A percentile compares a stretch with the other conserved stretches of the same genome.
phyloP scores from a whole-genome alignment of 495 filamentous ascomycete species.

The Penicillium riverlandense region DNA sequence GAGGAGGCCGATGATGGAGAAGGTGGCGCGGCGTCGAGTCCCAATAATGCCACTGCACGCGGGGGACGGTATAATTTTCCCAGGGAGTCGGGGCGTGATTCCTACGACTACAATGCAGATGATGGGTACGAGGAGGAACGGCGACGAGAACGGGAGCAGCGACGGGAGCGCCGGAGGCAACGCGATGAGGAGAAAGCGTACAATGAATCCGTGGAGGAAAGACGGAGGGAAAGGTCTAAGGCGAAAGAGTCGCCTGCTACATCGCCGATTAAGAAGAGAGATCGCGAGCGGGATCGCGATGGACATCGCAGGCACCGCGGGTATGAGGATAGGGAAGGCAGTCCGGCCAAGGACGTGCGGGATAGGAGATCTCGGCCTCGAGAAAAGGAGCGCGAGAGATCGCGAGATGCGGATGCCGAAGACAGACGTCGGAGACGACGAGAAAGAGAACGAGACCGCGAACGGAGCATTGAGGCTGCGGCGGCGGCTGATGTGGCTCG shows the following conservation, averaged over 20 bases:
- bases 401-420: slow-evolving; percentile 6
- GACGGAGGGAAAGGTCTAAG: slow-evolving; percentile 24
- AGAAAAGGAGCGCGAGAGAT: slow-evolving; percentile 3
- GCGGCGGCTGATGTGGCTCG: slow-evolving; percentile 6
- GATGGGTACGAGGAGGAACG: slow-evolving; percentile 12
- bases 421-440: slow-evolving; percentile 10
- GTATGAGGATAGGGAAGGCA: slow-evolving; percentile 10
- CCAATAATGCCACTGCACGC: slow-evolving; percentile 4
- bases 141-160: slow-evolving; percentile 9
- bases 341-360: slow-evolving; percentile 14
- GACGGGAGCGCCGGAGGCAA: slow-evolving; percentile 2
- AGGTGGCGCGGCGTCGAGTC: slow-evolving; percentile 8
- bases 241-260: slow-evolving; percentile 30
- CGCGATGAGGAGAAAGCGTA: slow-evolving; percentile 11
- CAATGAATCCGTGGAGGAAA: slow-evolving; percentile 10
- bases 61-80: slow-evolving; percentile 15
- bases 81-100: slow-evolving; percentile 17
- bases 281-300: slow-evolving; percentile 23
- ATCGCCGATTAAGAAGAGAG: slow-evolving; percentile 23
- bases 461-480: slow-evolving; percentile 9
- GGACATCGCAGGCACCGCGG: slow-evolving; percentile 14
- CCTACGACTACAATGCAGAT: slow-evolving; percentile 8
- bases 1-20: slow-evolving; percentile 7
- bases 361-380: slow-evolving; percentile 13
- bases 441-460: slow-evolving; percentile 4